A percentile compares a stretch with the other conserved stretches of the same genome.
Conservation (phyloP, 192 early-diverging fungal species). For the Lobosporangium transversale region DNA sequence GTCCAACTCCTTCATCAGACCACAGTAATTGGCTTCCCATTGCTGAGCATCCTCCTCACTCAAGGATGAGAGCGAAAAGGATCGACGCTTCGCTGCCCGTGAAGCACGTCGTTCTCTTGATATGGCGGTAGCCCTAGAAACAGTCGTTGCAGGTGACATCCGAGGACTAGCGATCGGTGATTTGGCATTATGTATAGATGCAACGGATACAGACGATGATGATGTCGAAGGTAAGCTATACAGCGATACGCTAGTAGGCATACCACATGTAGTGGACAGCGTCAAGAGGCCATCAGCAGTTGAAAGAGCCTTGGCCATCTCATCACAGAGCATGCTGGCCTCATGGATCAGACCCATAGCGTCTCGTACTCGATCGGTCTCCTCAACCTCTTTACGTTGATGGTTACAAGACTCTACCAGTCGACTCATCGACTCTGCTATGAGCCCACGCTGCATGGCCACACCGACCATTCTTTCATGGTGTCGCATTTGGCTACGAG, state of each 20-base stretch:
- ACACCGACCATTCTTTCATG: constrained; percentile 49
- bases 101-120: constrained; percentile 20
- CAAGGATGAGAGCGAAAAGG: constrained; percentile 32
- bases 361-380: constrained; percentile 26
- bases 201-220: constrained; percentile 23
- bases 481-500: constrained; percentile 17
- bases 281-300: constrained; percentile 23
- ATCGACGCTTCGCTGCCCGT: constrained; percentile 11
- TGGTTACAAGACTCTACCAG: constrained; percentile 34
- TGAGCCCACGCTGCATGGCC: constrained; percentile 44
- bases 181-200: constrained; percentile 6
- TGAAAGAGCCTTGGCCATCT: constrained; percentile 15
- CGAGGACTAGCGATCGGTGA: constrained; percentile 15
- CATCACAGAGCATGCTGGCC: constrained; percentile 20
- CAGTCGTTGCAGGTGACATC: constrained; percentile 13
- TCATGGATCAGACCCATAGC: constrained; percentile 40
- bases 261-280: background rate
- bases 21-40: constrained; percentile 25
- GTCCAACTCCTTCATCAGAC: constrained; percentile 23
- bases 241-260: constrained; percentile 8
- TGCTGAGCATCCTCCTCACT: constrained; percentile 34
- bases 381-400: constrained; percentile 36
- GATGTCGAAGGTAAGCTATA: constrained; percentile 22
- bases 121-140: constrained; percentile 11
- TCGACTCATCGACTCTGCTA: constrained; percentile 40